Percentiles rank a stretch among this genome's conserved stretches.
These are phyloP conservation scores for Ochetophila trinervis DNA, from an alignment of 306 rosid genomes.

Conservation along the genomic window DNA sequence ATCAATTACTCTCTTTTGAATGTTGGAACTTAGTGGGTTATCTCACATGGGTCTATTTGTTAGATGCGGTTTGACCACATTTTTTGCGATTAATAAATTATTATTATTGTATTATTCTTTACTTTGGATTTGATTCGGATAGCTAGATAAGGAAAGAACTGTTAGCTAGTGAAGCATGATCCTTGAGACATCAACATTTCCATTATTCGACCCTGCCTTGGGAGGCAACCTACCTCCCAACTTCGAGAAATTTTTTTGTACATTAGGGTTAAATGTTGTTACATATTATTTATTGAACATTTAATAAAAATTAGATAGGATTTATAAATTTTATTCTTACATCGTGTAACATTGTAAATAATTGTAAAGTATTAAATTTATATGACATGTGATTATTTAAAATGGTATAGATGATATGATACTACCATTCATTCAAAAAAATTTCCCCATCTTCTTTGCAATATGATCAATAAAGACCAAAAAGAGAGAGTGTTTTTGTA, in stretches of 20 bases:
- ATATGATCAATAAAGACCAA: neutral
- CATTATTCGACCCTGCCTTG: conserved; percentile 53
- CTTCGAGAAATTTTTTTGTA: too few relatives aligned
- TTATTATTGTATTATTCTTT: neutral
- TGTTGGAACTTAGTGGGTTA: conserved; percentile 42
- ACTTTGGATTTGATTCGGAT: neutral
- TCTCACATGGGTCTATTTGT: conserved; percentile 43
- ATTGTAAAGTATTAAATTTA: too few relatives aligned
- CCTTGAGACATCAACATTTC: conserved; percentile 56
- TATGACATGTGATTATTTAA: too few relatives aligned
- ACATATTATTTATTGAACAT: too few relatives aligned
- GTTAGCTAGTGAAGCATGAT: conserved; percentile 50
- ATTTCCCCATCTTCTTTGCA: too few relatives aligned
- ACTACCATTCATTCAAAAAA: too few relatives aligned
- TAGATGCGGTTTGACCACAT: conserved; percentile 25
- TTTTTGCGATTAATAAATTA: neutral
- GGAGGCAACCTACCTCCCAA: conserved; percentile 59
- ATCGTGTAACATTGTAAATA: too few relatives aligned
- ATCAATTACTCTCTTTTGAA: conserved; percentile 21
- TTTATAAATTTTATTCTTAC: too few relatives aligned
- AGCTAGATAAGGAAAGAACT: conserved; percentile 12
- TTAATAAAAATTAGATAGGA: too few relatives aligned
- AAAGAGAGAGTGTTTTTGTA: neutral
- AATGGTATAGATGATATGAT: too few relatives aligned
- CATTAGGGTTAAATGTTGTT: too few relatives aligned